Base-by-base conservation (phyloP, 2,329 filamentous ascomycete genomes). In the Meredithiella fracta region DNA sequence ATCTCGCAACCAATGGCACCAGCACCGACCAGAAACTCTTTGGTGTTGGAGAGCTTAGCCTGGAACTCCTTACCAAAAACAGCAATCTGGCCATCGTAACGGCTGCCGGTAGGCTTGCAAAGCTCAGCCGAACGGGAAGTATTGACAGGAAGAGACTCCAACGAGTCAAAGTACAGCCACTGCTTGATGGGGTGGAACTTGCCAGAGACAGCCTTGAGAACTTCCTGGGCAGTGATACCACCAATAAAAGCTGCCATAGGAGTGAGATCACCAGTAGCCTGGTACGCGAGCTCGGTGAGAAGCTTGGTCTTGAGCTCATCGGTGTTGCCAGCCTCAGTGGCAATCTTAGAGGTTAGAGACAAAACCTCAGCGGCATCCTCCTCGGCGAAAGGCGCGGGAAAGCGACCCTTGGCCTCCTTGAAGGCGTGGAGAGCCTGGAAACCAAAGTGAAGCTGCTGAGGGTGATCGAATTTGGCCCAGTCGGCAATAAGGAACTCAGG, bases 1-100 rank as follows among this genome's bases (percentile, higher is more conserved):
- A 97, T 98, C 67, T 98, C 92, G 65, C 92, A 98, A 49, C 92
- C 92, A 67, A 98, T 98, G 60, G 94, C 92, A 64, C 92, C 92
- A 50, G 92, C 88, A 62, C 92, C 92, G 58, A 98, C 92, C 56
- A 98, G 76, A 73, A 98, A 98, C 64, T 97, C 82, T 65, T 83
- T 92, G 60, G 92, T 70, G 64, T 96, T 94, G 59, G 84, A 79
- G 62, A 98, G 78, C 75, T 95, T 96, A 53, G 95, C 85, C 69
- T 98, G 92, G 69, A 83, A 98, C 60, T 95, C 86, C 64, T 79
- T 84, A 60, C 92, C 92, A 62, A 98, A 94, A 1, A 98, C 92
- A 1, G 88, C 91, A 65, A 98, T 94, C 66, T 98, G 92, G 2
- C 92, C 92, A 68, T 98, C 92, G 66, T 98, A 98, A 58, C 92